phyloP scores from a whole-genome alignment of 768 basidiomycete species.

The Paxillus involutus region DNA sequence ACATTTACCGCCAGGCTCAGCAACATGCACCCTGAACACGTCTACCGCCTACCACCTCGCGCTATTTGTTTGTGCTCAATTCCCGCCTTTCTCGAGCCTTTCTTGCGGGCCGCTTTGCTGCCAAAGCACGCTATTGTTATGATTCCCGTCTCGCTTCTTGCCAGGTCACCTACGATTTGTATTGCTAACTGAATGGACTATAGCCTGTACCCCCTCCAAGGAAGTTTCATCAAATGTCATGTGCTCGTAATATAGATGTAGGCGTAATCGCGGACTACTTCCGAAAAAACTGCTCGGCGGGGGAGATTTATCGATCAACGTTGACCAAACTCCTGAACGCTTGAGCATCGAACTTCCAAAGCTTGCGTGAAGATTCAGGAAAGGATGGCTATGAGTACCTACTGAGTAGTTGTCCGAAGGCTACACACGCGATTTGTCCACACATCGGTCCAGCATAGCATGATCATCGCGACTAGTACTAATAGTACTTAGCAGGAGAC shows the following conservation, averaged over 20 bases:
- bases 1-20: constrained; percentile 34
- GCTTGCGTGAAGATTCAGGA: too few relatives aligned
- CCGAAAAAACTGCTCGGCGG: too few relatives aligned
- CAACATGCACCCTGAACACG: constrained; percentile 8
- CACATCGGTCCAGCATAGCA: too few relatives aligned
- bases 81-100: not conserved
- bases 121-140: not conserved
- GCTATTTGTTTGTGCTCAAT: not conserved
- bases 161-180: not conserved
- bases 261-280: too few relatives aligned
- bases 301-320: too few relatives aligned
- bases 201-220: not conserved
- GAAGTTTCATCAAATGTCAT: not conserved
- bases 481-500: too few relatives aligned
- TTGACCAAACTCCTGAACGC: too few relatives aligned
- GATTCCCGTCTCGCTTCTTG: not conserved
- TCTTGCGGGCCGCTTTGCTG: not conserved
- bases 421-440: too few relatives aligned
- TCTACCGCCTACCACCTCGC: not conserved
- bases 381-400: too few relatives aligned
- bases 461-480: too few relatives aligned
- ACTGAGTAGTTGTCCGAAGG: too few relatives aligned
- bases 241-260: not conserved
- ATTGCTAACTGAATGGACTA: not conserved
- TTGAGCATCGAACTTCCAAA: too few relatives aligned